These are phyloP conservation scores for Coemansia sp. DNA, from an alignment of 192 early-diverging fungal genomes.

Conservation along the genomic window DNA sequence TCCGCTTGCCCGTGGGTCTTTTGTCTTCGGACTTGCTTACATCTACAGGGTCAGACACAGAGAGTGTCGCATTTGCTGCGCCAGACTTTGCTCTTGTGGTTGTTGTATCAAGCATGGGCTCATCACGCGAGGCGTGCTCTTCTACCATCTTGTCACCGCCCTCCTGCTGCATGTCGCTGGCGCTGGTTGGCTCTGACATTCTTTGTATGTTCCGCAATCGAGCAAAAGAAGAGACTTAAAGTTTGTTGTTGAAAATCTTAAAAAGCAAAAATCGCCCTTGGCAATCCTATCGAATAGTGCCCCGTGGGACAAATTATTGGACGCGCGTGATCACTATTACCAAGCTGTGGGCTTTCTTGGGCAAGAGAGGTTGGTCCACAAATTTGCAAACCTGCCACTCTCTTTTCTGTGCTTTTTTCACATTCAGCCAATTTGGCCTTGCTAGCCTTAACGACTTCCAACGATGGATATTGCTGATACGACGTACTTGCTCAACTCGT, in stretches of 20 bases:
- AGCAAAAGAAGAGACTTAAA: neutral
- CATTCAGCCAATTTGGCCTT: neutral
- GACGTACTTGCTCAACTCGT: slow-evolving; percentile 53
- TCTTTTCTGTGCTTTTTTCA: neutral
- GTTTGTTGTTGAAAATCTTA: neutral
- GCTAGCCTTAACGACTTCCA: neutral
- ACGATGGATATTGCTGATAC: slow-evolving; percentile 16
- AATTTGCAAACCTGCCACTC: neutral
- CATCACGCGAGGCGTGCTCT: slow-evolving; percentile 5
- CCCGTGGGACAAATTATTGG: neutral
- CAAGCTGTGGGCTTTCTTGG: no score
- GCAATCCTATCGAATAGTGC: neutral
- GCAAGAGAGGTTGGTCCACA: neutral
- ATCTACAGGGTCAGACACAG: slow-evolving; percentile 25
- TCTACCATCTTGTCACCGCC: slow-evolving; percentile 15
- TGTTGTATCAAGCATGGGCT: neutral
- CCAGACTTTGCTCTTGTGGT: slow-evolving; percentile 17
- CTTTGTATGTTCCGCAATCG: neutral
- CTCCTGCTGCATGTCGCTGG: neutral
- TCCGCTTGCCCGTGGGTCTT: neutral
- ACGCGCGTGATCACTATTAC: neutral
- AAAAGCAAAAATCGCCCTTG: neutral
- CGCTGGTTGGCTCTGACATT: neutral
- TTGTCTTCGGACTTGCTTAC: neutral
- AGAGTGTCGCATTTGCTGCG: slow-evolving; percentile 9